Percentiles rank a stretch among this genome's conserved stretches.
These are phyloP conservation scores for Phenoliferia sp. DNA, from an alignment of 1,284 basidiomycete genomes.

Conservation along the genomic window DNA sequence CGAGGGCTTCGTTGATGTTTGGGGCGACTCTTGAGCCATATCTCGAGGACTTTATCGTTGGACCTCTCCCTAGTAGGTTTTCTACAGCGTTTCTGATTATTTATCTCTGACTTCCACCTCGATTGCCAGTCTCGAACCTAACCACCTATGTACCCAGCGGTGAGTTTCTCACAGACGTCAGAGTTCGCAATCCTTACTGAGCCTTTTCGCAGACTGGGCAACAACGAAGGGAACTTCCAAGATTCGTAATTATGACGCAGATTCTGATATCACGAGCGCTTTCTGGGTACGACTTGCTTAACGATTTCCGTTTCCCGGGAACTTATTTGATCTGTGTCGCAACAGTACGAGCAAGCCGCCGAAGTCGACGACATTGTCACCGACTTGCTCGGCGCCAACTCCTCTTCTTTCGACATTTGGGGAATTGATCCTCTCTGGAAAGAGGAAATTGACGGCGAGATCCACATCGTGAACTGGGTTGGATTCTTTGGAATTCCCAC, in stretches of 20 bases:
- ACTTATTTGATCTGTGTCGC: background rate
- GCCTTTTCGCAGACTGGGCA: too few species aligned
- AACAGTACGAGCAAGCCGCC: background rate
- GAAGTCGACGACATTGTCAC: background rate
- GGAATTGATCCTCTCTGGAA: constrained; percentile 40
- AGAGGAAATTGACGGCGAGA: constrained; percentile 21
- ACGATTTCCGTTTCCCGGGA: background rate
- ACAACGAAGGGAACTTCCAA: constrained; percentile 2
- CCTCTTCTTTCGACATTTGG: background rate
- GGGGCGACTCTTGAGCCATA: constrained; percentile 33
- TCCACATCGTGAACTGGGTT: constrained; percentile 20
- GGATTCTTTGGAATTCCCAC: constrained; percentile 19
- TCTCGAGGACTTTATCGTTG: constrained; percentile 40
- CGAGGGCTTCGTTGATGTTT: constrained; percentile 32
- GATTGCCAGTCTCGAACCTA: background rate
- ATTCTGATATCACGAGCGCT: background rate
- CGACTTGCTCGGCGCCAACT: background rate
- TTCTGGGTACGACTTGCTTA: background rate
- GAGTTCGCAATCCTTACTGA: background rate
- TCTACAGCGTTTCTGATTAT: background rate
- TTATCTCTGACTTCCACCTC: background rate
- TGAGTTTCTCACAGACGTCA: background rate
- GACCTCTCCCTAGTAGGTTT: constrained; percentile 37
- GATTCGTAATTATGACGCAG: background rate
- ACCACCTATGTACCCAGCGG: background rate